A percentile compares a stretch with the other conserved stretches of the same genome.
These are phyloP conservation scores for Phytophthora cactorum DNA, from an alignment of 352 stramenopile species.

Conservation along the genomic window DNA sequence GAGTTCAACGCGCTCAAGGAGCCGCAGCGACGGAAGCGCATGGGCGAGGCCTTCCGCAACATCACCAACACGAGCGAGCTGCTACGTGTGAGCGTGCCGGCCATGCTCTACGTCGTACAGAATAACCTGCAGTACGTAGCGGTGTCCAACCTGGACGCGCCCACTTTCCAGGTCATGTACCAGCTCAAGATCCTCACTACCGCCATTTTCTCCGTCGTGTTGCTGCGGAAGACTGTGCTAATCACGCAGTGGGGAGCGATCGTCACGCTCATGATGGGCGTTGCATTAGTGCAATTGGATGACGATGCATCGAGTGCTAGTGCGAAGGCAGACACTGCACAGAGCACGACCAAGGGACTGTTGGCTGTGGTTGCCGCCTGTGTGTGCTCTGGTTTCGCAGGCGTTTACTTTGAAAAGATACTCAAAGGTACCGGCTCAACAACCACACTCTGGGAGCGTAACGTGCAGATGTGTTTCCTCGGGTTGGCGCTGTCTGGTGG, in stretches of 20 bases:
- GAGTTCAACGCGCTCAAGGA: constrained; percentile 35
- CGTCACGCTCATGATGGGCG: constrained; percentile 79
- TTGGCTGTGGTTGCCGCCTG: constrained; percentile 74
- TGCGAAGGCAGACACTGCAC: constrained; percentile 18
- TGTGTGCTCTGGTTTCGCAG: constrained; percentile 83
- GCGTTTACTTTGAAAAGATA: constrained; percentile 90
- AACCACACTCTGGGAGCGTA: constrained; percentile 81
- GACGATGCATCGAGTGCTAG: constrained; percentile 33
- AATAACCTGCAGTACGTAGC: constrained; percentile 89
- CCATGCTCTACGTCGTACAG: constrained; percentile 83
- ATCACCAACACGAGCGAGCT: constrained; percentile 74
- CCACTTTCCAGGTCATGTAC: constrained; percentile 85
- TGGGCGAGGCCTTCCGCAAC: constrained; percentile 34
- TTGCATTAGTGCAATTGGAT: constrained; percentile 82
- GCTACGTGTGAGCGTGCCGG: constrained; percentile 77
- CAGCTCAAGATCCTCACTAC: constrained; percentile 91
- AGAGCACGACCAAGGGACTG: constrained; percentile 75
- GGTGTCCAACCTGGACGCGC: constrained; percentile 80
- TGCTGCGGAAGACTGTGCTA: constrained; percentile 75
- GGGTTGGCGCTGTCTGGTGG: constrained; percentile 64
- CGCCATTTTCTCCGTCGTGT: constrained; percentile 83
- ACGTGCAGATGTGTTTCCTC: constrained; percentile 85
- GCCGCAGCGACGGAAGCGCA: constrained; percentile 33
- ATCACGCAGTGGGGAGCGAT: constrained; percentile 83
- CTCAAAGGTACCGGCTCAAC: constrained; percentile 72